These are phyloP conservation scores for Dendryphion nanum DNA, from an alignment of 2,329 filamentous ascomycete genomes.

Conservation along the genomic window DNA sequence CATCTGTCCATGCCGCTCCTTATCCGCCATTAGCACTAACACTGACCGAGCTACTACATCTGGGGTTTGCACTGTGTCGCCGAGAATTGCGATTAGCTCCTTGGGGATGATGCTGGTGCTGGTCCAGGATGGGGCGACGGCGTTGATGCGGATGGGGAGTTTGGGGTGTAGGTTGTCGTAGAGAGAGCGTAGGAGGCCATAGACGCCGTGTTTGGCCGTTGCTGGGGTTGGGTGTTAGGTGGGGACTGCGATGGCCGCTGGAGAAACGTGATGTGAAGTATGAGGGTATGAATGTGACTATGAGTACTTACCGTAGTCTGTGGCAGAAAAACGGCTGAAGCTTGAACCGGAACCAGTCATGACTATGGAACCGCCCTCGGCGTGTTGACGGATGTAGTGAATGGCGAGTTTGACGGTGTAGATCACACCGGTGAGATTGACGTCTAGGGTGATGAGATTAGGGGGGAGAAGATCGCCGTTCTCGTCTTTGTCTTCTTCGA, in stretches of 20 bases:
- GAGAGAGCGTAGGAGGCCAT: slow-evolving; percentile 29
- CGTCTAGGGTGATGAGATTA: slow-evolving; percentile 21
- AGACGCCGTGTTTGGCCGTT: slow-evolving; percentile 30
- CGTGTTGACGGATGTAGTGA: slow-evolving; percentile 24
- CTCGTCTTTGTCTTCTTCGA: slow-evolving; percentile 30
- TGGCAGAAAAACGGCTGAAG: slow-evolving; percentile 19
- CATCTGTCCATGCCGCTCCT: slow-evolving; percentile 23
- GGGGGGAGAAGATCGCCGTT: slow-evolving; percentile 28
- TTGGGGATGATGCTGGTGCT: slow-evolving; percentile 22
- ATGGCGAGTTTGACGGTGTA: slow-evolving; percentile 31
- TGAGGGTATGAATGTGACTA: not conserved
- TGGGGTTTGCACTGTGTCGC: slow-evolving; percentile 18
- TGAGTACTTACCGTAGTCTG: slow-evolving; percentile 29
- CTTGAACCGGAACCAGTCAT: slow-evolving; percentile 27
- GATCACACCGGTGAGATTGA: slow-evolving; percentile 29
- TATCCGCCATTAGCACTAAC: slow-evolving; percentile 24
- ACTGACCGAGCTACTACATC: slow-evolving; percentile 26
- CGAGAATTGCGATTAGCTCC: slow-evolving; percentile 12
- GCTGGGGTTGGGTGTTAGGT: slow-evolving; percentile 17
- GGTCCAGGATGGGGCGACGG: slow-evolving; percentile 33
- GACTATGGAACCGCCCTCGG: slow-evolving; percentile 29
- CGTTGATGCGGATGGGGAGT: slow-evolving; percentile 33
- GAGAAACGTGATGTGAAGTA: too few relatives aligned
- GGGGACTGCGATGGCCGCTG: not conserved
- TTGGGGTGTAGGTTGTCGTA: slow-evolving; percentile 16